Conservation (phyloP, 2,329 filamentous ascomycete species). For the Botrytis pseudocinerea region DNA sequence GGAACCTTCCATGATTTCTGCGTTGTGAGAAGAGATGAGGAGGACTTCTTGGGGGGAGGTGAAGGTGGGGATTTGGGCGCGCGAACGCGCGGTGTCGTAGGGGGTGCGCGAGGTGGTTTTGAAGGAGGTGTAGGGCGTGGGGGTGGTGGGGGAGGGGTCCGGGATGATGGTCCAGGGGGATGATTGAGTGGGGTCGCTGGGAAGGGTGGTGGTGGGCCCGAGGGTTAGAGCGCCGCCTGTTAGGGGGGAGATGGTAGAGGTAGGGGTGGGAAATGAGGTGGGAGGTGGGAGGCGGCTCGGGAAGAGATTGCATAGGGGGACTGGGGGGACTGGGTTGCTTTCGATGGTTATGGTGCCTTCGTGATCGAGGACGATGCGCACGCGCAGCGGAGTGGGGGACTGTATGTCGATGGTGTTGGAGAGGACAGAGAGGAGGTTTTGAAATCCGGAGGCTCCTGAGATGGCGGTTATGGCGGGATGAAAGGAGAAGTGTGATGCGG, state of each 20-base stretch:
- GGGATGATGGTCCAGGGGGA: conserved; percentile 24
- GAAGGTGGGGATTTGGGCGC: conserved; percentile 52
- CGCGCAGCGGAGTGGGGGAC: conserved; percentile 45
- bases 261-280: conserved; percentile 24
- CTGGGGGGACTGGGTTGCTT: conserved; percentile 41
- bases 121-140: conserved; percentile 68
- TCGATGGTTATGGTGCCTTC: conserved; percentile 51
- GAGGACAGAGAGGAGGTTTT: conserved; percentile 46
- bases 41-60: conserved; percentile 65
- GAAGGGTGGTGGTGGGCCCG: conserved; percentile 29
- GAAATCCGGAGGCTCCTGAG: conserved; percentile 49
- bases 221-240: conserved; percentile 37
- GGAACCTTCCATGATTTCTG: conserved; percentile 80
- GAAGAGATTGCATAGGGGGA: conserved; percentile 56
- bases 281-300: conserved; percentile 56
- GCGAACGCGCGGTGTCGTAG: conserved; percentile 69
- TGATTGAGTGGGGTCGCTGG: conserved; percentile 33
- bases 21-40: conserved; percentile 60
- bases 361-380: conserved; percentile 57
- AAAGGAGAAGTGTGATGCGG: conserved; percentile 60
- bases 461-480: conserved; percentile 39
- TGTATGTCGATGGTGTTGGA: conserved; percentile 35
- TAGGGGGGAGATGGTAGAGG: conserved; percentile 33
- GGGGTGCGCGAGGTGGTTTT: conserved; percentile 77
- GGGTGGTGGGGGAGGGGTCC: conserved; percentile 47